Percentiles rank a stretch among this genome's conserved stretches.
Evolutionary conservation across 345 rosid genomes (phyloP).

Genomic region (Bretschneidera sinensis): DNA sequence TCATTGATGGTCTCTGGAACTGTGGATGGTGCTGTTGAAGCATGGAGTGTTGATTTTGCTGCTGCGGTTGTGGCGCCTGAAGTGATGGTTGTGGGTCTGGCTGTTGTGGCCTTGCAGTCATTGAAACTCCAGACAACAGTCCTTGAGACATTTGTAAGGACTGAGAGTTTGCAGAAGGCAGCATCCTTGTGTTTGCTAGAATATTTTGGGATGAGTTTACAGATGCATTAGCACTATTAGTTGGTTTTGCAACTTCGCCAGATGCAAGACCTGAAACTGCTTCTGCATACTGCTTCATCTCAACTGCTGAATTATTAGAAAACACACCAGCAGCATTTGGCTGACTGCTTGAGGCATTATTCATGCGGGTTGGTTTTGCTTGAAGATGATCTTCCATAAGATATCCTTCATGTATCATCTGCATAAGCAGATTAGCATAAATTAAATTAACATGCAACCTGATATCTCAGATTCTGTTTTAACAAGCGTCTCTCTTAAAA

Average conservation of each 20-base stretch:
- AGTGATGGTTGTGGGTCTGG: conserved; percentile 49
- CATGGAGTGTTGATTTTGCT: conserved; percentile 50
- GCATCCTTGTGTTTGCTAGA: conserved; percentile 57
- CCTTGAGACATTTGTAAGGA: conserved; percentile 75
- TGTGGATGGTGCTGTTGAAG: conserved; percentile 70
- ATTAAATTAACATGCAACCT: conserved; percentile 1
- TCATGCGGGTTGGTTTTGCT: conserved; percentile 43
- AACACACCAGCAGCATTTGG: conserved; percentile 40
- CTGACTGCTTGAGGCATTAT: conserved; percentile 46
- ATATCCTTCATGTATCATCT: conserved; percentile 74
- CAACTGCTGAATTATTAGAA: conserved; percentile 45
- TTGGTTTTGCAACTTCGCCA: conserved; percentile 46
- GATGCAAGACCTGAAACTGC: conserved; percentile 49
- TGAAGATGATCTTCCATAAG: conserved; percentile 48
- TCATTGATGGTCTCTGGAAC: conserved; percentile 62
- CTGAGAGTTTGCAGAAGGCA: conserved; percentile 70
- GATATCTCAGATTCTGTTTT: no score
- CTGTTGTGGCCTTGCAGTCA: conserved; percentile 62
- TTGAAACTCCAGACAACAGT: conserved; percentile 50
- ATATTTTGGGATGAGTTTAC: conserved; percentile 42
- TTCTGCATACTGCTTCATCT: conserved; percentile 58
- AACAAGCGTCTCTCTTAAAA: not conserved
- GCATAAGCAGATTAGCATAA: conserved; percentile 27
- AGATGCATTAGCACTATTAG: conserved; percentile 41
- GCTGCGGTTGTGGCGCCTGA: conserved; percentile 38